Conservation (phyloP, 1,284 basidiomycete species). For the Omphalotus olearius region DNA sequence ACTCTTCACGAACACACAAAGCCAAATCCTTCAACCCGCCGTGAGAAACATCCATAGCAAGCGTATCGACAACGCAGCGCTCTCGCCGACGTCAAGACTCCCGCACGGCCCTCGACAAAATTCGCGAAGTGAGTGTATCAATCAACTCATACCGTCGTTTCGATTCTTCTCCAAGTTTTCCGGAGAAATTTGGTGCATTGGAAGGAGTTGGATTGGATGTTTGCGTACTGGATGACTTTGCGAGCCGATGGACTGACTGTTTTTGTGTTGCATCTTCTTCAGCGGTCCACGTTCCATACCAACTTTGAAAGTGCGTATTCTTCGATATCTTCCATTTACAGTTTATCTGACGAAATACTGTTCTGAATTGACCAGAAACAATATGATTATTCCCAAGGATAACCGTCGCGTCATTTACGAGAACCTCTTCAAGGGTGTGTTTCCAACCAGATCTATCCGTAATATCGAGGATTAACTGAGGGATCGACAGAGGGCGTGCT, state of each 20-base stretch:
- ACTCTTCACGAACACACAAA: too few species aligned
- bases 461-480: neutral
- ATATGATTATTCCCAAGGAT: constrained; percentile 84
- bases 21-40: too few species aligned
- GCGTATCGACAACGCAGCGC: too few species aligned
- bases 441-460: neutral
- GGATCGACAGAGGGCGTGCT: constrained; percentile 82
- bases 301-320: constrained; percentile 29
- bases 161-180: neutral
- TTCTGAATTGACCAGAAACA: constrained; percentile 43
- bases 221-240: constrained; percentile 28
- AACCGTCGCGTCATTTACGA: constrained; percentile 90
- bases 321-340: neutral
- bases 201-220: constrained; percentile 33
- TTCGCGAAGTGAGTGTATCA: constrained; percentile 33
- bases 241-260: constrained; percentile 18
- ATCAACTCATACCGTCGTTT: constrained; percentile 2
- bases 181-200: constrained; percentile 21
- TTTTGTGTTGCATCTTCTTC: constrained; percentile 2
- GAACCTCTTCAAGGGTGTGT: constrained; percentile 95
- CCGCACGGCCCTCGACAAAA: constrained; percentile 26
- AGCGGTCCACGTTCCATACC: neutral
- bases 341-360: constrained; percentile 32
- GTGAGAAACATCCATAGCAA: too few species aligned
- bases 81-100: too few species aligned